Conservation (phyloP, 345 rosid genomes). For the Psidium guajava region DNA sequence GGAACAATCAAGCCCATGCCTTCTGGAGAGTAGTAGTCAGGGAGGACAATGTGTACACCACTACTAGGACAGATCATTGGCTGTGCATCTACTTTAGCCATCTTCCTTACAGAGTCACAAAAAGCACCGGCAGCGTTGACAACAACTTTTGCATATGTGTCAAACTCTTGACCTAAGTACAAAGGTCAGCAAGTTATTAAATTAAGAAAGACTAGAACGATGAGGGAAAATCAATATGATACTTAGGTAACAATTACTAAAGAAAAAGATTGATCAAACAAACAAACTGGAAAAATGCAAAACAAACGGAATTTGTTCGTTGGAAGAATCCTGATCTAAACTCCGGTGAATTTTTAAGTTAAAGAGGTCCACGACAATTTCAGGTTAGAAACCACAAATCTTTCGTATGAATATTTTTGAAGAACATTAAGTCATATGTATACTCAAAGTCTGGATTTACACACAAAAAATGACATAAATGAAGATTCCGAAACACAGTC, state of each 20-base stretch:
- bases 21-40: conserved; percentile 97
- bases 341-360: neutral
- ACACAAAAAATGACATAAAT: neutral
- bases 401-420: neutral
- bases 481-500: neutral
- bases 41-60: conserved; percentile 88
- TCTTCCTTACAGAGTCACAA: conserved; percentile 81
- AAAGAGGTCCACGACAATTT: neutral
- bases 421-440: neutral
- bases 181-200: neutral
- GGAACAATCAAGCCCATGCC: conserved; percentile 99
- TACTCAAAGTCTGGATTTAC: neutral
- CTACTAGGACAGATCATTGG: conserved; percentile 94
- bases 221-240: neutral
- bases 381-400: neutral
- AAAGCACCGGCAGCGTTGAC: conserved; percentile 97
- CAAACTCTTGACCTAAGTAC: conserved; percentile 65
- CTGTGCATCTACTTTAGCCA: conserved; percentile 56
- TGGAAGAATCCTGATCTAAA: neutral
- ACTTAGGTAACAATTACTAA: neutral
- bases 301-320: neutral
- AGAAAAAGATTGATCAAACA: neutral
- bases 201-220: neutral
- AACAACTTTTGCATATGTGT: conserved; percentile 75
- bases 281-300: neutral